A percentile compares a stretch with the other conserved stretches of the same genome.
These are phyloP conservation scores for Coriolopsis trogii DNA, from an alignment of 1,284 basidiomycete genomes.

Conservation along the genomic window DNA sequence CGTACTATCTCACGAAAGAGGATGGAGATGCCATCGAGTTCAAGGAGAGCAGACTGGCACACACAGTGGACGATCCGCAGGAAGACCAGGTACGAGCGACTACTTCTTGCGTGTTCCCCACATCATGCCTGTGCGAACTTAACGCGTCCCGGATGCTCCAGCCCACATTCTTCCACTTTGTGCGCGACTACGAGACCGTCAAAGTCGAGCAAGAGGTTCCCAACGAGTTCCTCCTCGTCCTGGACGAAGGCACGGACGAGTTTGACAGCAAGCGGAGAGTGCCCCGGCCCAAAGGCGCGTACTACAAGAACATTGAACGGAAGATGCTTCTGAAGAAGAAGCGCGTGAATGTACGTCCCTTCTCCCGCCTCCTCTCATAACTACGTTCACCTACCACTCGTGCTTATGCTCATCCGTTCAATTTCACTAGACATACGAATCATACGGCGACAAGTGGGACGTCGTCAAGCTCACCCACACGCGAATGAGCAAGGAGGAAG, in stretches of 20 bases:
- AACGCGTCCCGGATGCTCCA: slow-evolving; percentile 34
- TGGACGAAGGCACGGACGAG: slow-evolving; percentile 61
- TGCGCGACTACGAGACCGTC: slow-evolving; percentile 83
- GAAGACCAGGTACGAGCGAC: slow-evolving; percentile 48
- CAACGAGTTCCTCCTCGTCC: slow-evolving; percentile 81
- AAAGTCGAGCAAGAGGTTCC: slow-evolving; percentile 82
- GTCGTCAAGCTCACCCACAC: slow-evolving; percentile 65
- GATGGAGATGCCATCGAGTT: slow-evolving; percentile 52
- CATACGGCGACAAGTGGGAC: slow-evolving; percentile 79
- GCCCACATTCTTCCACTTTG: slow-evolving; percentile 72
- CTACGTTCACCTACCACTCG: not conserved
- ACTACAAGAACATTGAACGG: slow-evolving; percentile 86
- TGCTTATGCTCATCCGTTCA: not conserved
- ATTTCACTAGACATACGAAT: slow-evolving; percentile 55
- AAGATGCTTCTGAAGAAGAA: slow-evolving; percentile 88
- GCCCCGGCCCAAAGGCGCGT: slow-evolving; percentile 57
- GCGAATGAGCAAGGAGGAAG: slow-evolving; percentile 54
- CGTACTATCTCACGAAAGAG: slow-evolving; percentile 86
- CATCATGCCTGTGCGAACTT: slow-evolving; percentile 28
- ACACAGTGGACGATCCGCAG: slow-evolving; percentile 45
- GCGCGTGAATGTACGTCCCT: slow-evolving; percentile 65
- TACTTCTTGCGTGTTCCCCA: not conserved
- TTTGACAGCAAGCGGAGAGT: slow-evolving; percentile 34
- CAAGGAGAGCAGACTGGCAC: slow-evolving; percentile 31
- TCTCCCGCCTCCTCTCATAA: not conserved